A percentile compares a stretch with the other conserved stretches of the same genome.
phyloP scores from a whole-genome alignment of 805 yeast species.

The Candida lessepsii region DNA sequence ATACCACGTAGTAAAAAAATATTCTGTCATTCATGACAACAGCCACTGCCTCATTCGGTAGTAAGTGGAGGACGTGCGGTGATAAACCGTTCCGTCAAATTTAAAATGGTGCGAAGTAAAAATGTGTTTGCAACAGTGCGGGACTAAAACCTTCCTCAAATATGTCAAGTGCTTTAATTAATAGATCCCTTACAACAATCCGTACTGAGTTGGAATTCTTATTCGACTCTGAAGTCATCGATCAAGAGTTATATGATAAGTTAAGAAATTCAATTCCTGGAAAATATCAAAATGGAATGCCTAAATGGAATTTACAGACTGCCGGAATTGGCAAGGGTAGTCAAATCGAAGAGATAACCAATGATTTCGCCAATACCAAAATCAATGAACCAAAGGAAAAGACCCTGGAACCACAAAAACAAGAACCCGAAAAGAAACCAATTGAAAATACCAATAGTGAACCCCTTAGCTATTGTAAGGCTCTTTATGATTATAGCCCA shows the following conservation, averaged over 20 bases:
- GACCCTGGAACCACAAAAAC: conserved; percentile 7
- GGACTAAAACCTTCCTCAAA: background rate
- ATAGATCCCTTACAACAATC: conserved; percentile 74
- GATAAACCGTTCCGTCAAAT: too few relatives aligned
- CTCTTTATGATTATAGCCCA: conserved; percentile 70
- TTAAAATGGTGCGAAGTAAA: too few relatives aligned
- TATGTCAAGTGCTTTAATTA: conserved; percentile 58
- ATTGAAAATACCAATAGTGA: too few relatives aligned
- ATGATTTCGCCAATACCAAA: conserved; percentile 1
- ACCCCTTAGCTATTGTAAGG: conserved; percentile 50
- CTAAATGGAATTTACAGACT: conserved; percentile 32
- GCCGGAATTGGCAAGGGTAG: background rate
- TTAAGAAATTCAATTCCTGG: conserved; percentile 55
- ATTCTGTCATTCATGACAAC: too few relatives aligned
- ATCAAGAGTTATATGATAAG: conserved; percentile 51
- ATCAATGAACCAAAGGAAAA: conserved; percentile 2
- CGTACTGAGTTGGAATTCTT: conserved; percentile 80
- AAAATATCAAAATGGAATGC: conserved; percentile 50
- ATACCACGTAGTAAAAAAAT: too few relatives aligned
- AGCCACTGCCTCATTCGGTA: too few relatives aligned
- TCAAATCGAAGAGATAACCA: conserved; percentile 9
- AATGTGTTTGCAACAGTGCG: conserved; percentile 7
- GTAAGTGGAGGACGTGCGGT: too few relatives aligned
- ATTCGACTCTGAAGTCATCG: conserved; percentile 69
- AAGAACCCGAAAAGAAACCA: conserved; percentile 9